phyloP scores from a whole-genome alignment of 305 asterid genomes.

The Salvia sclarea region DNA sequence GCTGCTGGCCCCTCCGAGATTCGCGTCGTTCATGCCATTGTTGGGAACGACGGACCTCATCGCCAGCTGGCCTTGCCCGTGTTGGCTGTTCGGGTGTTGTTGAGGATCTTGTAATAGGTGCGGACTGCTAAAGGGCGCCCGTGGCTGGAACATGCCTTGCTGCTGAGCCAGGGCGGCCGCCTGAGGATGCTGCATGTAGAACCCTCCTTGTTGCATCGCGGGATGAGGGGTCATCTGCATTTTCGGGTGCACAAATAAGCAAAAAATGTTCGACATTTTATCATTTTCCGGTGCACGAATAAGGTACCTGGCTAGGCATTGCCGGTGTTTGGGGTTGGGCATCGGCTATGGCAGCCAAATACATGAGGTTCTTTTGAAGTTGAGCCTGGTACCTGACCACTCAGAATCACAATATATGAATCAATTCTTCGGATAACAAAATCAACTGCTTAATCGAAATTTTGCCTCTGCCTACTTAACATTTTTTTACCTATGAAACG shows the following conservation, averaged over 20 bases:
- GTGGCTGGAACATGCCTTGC: conserved; percentile 54
- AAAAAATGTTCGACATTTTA: background rate
- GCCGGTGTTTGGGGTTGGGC: conserved; percentile 88
- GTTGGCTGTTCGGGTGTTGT: conserved; percentile 44
- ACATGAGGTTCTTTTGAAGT: conserved; percentile 93
- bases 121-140: conserved; percentile 55
- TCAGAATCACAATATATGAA: conserved; percentile 26
- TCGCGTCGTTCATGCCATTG: conserved; percentile 45
- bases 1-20: conserved; percentile 46
- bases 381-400: conserved; percentile 78
- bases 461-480: too few species aligned
- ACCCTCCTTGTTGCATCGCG: conserved; percentile 76
- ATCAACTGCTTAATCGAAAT: background rate
- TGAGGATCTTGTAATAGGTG: conserved; percentile 59
- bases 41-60: conserved; percentile 51
- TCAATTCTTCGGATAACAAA: background rate
- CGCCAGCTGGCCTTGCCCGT: conserved; percentile 47
- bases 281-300: too few species aligned
- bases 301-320: conserved; percentile 65
- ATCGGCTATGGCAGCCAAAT: conserved; percentile 97
- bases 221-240: conserved; percentile 74
- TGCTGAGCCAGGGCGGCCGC: conserved; percentile 69
- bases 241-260: conserved; percentile 10
- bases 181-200: conserved; percentile 79
- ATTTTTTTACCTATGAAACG: too few species aligned